Conservation (phyloP, 768 basidiomycete species). For the Suillus plorans region DNA sequence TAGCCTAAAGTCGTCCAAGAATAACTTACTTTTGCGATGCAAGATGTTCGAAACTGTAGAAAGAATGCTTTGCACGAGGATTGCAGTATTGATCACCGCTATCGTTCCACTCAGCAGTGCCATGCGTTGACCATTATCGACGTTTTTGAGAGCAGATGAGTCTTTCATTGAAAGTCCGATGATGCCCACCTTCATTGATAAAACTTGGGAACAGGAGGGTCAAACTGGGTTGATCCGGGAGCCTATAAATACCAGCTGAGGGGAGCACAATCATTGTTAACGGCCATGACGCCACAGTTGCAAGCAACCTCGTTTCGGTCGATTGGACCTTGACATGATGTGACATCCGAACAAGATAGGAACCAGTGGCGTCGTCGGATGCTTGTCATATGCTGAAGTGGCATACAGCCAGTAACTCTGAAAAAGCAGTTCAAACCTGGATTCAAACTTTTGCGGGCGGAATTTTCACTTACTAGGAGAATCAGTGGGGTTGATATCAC, state of each 20-base stretch:
- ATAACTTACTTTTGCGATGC: neutral
- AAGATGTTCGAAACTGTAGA: neutral
- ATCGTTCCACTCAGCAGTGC: neutral
- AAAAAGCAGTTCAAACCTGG: too few species aligned
- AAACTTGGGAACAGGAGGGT: neutral
- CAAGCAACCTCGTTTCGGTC: too few species aligned
- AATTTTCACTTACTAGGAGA: too few species aligned
- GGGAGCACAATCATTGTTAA: neutral
- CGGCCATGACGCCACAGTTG: neutral
- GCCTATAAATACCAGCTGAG: neutral
- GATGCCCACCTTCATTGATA: neutral
- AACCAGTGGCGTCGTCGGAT: too few species aligned
- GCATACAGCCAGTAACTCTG: too few species aligned
- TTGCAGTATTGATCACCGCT: neutral
- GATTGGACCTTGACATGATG: too few species aligned
- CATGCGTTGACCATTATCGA: neutral
- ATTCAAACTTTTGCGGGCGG: too few species aligned
- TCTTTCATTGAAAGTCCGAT: neutral
- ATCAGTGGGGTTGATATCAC: too few species aligned
- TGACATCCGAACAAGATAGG: too few species aligned
- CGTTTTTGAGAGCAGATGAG: neutral
- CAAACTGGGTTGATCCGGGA: neutral
- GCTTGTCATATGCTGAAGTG: too few species aligned
- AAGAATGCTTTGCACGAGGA: neutral
- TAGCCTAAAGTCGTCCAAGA: neutral